phyloP scores from a whole-genome alignment of 176 grass and related monocot species.

The Eragrostis curvula region DNA sequence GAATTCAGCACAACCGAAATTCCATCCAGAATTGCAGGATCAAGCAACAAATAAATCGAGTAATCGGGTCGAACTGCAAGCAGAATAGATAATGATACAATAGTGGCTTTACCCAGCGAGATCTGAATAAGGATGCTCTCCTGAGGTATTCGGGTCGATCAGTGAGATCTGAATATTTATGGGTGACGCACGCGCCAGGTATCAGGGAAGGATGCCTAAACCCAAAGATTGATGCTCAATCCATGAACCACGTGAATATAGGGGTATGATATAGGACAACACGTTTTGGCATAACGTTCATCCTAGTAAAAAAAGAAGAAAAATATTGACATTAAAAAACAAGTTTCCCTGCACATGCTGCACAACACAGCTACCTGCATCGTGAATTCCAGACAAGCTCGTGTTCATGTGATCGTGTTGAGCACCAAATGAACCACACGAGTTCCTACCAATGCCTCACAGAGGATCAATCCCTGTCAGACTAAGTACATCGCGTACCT shows the following conservation, averaged over 20 bases:
- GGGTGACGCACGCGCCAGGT: too few species aligned
- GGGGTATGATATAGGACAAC: not conserved
- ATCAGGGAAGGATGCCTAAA: conserved; percentile 22
- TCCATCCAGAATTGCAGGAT: too few species aligned
- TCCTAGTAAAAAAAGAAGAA: too few species aligned
- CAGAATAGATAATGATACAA: too few species aligned
- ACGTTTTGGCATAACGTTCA: too few species aligned
- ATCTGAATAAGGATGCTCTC: too few species aligned
- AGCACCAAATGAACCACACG: conserved; percentile 10
- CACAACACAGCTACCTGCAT: not conserved
- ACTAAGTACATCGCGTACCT: conserved; percentile 50
- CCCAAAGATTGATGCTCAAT: not conserved
- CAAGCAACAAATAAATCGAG: too few species aligned
- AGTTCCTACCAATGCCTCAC: not conserved
- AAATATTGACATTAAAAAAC: not conserved
- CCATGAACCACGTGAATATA: not conserved
- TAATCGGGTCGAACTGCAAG: too few species aligned
- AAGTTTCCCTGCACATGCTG: not conserved
- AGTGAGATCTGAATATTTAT: too few species aligned
- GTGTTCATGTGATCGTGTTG: not conserved
- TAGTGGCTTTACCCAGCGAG: too few species aligned
- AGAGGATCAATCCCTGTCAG: not conserved
- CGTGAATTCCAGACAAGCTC: not conserved
- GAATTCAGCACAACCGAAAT: too few species aligned
- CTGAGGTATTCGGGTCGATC: too few species aligned